A percentile compares a stretch with the other conserved stretches of the same genome.
Conservation (phyloP, 139 green algal species). For the Coccomyxa sp. region DNA sequence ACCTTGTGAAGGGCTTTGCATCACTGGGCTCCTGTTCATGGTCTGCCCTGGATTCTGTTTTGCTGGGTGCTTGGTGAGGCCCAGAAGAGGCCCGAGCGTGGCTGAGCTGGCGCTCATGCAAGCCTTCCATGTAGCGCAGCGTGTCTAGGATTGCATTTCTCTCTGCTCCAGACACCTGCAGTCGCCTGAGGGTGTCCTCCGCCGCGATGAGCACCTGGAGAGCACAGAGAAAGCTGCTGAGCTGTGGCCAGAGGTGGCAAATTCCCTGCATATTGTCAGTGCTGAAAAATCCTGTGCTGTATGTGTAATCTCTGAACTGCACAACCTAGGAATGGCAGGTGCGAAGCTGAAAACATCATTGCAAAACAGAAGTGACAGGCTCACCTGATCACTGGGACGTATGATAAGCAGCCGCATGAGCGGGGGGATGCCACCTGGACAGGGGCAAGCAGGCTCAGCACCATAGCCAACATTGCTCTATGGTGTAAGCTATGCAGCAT, state of each 20-base stretch:
- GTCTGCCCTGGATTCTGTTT: not conserved
- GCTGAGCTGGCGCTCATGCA: too few relatives aligned
- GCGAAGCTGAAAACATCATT: not conserved
- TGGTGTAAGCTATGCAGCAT: too few relatives aligned
- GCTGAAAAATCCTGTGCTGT: too few relatives aligned
- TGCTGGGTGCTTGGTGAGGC: too few relatives aligned
- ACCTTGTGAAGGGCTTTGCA: constrained; percentile 13
- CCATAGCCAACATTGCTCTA: too few relatives aligned
- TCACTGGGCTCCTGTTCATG: not conserved
- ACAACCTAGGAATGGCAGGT: too few relatives aligned
- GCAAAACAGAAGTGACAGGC: not conserved
- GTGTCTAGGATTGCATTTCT: constrained; percentile 26
- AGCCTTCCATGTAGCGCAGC: constrained; percentile 11
- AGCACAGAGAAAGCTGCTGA: too few relatives aligned
- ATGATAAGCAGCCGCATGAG: constrained; percentile 18
- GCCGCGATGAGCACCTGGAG: constrained; percentile 22
- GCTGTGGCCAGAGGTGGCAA: too few relatives aligned
- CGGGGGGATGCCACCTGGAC: constrained; percentile 21
- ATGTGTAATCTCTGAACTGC: too few relatives aligned
- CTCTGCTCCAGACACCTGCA: constrained; percentile 22
- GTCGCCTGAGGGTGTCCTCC: constrained; percentile 17
- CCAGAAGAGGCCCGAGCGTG: too few relatives aligned
- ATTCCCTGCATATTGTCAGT: not conserved
- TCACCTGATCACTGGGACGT: constrained; percentile 13
- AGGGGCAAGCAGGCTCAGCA: too few relatives aligned